Evolutionary conservation across 768 basidiomycete genomes (phyloP).

Genomic region (Chalciporus piperatus): DNA sequence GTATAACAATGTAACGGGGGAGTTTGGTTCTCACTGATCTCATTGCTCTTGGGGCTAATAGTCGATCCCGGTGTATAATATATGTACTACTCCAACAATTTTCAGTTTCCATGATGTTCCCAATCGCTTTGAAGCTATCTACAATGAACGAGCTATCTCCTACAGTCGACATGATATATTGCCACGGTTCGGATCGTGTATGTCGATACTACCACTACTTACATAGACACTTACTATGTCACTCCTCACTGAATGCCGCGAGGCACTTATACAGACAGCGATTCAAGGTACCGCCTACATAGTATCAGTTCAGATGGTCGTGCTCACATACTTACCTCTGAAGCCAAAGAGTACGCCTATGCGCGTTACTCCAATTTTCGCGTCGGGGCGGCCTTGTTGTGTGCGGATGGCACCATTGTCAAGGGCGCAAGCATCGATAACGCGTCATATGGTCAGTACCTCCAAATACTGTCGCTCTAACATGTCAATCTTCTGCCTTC

Average conservation of each 20-base stretch:
- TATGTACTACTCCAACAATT: too few relatives aligned
- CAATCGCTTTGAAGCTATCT: too few relatives aligned
- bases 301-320: neutral
- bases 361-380: slow-evolving; percentile 86
- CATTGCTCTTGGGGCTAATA: too few relatives aligned
- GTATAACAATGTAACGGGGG: too few relatives aligned
- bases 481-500: neutral
- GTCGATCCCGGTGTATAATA: too few relatives aligned
- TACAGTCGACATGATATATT: too few relatives aligned
- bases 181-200: too few relatives aligned
- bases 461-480: neutral
- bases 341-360: slow-evolving; percentile 72
- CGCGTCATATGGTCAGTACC: slow-evolving; percentile 72
- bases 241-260: slow-evolving; percentile 42
- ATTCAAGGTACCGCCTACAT: slow-evolving; percentile 48
- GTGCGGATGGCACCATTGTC: slow-evolving; percentile 65
- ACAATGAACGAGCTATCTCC: too few relatives aligned
- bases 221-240: neutral
- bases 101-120: too few relatives aligned
- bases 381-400: slow-evolving; percentile 84
- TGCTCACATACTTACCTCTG: neutral
- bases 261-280: slow-evolving; percentile 53
- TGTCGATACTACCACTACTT: too few relatives aligned
- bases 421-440: slow-evolving; percentile 92
- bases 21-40: too few relatives aligned